phyloP scores from a whole-genome alignment of 164 flowering plant genomes.

The Macadamia tetraphylla region DNA sequence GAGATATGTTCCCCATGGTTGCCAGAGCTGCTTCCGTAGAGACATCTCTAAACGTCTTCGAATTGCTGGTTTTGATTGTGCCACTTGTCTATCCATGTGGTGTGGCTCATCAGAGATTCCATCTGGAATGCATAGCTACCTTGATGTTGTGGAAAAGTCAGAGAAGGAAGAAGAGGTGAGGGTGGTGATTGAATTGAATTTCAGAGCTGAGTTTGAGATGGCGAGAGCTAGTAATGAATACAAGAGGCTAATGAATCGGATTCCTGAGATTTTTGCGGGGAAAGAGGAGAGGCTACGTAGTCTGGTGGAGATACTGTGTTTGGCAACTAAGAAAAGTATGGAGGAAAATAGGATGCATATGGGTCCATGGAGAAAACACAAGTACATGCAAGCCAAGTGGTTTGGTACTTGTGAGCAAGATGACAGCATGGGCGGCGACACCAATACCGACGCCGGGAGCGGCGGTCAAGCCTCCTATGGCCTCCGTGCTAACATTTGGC shows the following conservation, averaged over 20 bases:
- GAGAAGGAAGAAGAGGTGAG: conserved; percentile 47
- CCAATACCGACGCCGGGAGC: conserved; percentile 4
- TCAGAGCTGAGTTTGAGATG: conserved; percentile 86
- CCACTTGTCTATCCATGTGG: conserved; percentile 81
- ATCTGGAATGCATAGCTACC: conserved; percentile 72
- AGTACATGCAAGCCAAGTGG: conserved; percentile 93
- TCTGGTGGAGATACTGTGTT: conserved; percentile 55
- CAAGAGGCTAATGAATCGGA: conserved; percentile 36
- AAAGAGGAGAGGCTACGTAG: conserved; percentile 51
- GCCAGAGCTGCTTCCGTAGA: conserved; percentile 54
- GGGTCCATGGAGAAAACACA: conserved; percentile 90
- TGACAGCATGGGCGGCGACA: not conserved
- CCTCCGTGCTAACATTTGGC: conserved; percentile 50
- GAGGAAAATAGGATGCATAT: conserved; percentile 87
- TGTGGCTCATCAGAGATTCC: conserved; percentile 56
- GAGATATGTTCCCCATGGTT: conserved; percentile 32
- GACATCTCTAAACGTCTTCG: conserved; percentile 45
- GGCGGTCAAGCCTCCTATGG: conserved; percentile 28
- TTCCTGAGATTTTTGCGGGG: conserved; percentile 82
- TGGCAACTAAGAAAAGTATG: conserved; percentile 78
- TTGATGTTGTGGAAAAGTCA: conserved; percentile 60
- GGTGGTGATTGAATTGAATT: conserved; percentile 67
- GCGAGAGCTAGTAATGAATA: conserved; percentile 73
- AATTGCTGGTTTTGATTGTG: conserved; percentile 46
- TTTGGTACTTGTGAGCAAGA: conserved; percentile 33